Evolutionary conservation across 106 monocot species (phyloP), one percentile per base, ranked within the genome.

Genomic region (Allium cepa): DNA sequence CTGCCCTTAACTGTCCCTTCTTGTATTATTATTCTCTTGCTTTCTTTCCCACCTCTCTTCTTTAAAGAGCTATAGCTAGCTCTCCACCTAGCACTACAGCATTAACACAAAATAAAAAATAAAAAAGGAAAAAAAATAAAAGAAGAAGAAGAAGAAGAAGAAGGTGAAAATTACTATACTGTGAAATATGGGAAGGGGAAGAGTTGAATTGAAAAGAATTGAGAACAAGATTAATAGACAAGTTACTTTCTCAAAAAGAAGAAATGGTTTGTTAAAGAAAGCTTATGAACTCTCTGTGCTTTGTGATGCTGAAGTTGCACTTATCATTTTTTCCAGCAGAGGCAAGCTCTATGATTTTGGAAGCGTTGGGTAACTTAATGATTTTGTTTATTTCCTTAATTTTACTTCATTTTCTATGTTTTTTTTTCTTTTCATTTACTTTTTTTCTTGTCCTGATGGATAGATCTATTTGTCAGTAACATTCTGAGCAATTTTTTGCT

Each of bases 261-360:
- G 67, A 52, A 67, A 27, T 8, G 67, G 67, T 11, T 8, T 67
- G 67, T 14, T 52, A 26, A 67, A 67, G 67, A 67, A 67, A 13
- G 67, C 67, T 7, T 67, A 11, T 12, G 67, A 67, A 52, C 49
- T 67, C 11, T 67, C 67, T 1, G 67, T 67, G 9, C 52, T 67
- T 10, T 67, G 67, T 52, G 67, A 67, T 17, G 67, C 67, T 8
- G 67, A 67, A 52, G 67, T 67, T 12, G 67, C 26, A 10, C 67
- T 67, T 14, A 67, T 67, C 10, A n/a, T 67, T 27, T 67, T 67
- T 14, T 67, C 67, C 11, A 17, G 26, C 11, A 46, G 67, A 7
- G 67, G 67, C 17, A 67, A 67, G 67, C 67, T 67, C 67, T 67
- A 67, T 9, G 67, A 67, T 22, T 67, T 67, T 52, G 47, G 49